These are phyloP conservation scores for Suhomyces faveliae DNA, from an alignment of 805 yeast genomes.

Conservation along the genomic window DNA sequence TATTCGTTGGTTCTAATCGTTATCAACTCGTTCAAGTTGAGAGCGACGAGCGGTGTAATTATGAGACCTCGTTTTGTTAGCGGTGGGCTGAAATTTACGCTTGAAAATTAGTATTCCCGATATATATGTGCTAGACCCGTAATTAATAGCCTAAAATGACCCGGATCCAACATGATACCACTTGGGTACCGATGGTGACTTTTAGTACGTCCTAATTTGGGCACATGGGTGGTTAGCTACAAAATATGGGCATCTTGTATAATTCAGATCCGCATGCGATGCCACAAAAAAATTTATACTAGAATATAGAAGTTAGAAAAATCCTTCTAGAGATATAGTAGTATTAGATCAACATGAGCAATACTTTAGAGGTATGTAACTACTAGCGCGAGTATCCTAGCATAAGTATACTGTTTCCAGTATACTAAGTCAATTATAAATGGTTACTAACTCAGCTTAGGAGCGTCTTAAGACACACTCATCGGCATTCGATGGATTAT, in stretches of 20 bases:
- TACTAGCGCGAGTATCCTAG: background rate
- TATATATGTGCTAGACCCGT: background rate
- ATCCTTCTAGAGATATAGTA: slow-evolving; percentile 9
- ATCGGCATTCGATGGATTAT: slow-evolving; percentile 80
- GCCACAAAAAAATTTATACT: slow-evolving; percentile 3
- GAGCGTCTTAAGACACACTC: slow-evolving; percentile 79
- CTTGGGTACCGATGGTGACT: background rate
- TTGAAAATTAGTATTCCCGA: background rate
- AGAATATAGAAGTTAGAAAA: background rate
- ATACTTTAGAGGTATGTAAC: slow-evolving; percentile 57
- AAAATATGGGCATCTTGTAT: background rate
- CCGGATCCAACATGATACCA: background rate
- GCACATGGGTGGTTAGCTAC: background rate
- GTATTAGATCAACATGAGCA: slow-evolving; percentile 40
- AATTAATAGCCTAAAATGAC: background rate
- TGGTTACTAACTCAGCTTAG: slow-evolving; percentile 31
- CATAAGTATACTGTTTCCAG: too few species aligned
- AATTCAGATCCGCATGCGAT: background rate
- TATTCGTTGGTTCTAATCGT: background rate
- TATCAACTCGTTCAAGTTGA: background rate
- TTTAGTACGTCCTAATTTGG: background rate
- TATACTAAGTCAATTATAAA: background rate
- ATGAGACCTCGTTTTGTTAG: background rate
- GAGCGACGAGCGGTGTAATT: slow-evolving; percentile 2
- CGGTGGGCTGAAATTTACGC: background rate